Evolutionary conservation across 345 rosid species (phyloP).

Genomic region (Syzygium jambos): DNA sequence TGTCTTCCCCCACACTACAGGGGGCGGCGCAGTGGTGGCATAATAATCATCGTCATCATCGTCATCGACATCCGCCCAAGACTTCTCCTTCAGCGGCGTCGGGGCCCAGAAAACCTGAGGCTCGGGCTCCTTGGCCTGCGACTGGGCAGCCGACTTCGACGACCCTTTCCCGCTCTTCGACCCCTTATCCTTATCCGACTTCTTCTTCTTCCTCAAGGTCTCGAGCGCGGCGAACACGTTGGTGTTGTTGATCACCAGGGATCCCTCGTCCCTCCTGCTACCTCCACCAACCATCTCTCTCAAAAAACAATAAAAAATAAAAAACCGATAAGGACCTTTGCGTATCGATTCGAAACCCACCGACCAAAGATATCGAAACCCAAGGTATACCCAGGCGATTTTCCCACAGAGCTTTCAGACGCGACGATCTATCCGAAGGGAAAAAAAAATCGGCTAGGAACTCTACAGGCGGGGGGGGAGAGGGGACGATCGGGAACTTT

Average conservation of each 20-base stretch:
- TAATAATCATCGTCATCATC: slow-evolving; percentile 35
- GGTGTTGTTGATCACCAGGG: slow-evolving; percentile 25
- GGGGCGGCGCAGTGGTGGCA: slow-evolving; percentile 21
- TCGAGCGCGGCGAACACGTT: slow-evolving; percentile 33
- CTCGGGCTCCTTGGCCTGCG: slow-evolving; percentile 6
- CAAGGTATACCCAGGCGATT: neutral
- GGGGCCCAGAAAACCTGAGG: slow-evolving; percentile 31
- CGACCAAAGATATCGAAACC: neutral
- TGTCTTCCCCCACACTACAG: slow-evolving; percentile 15
- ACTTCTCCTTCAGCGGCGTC: slow-evolving; percentile 20
- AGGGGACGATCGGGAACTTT: neutral
- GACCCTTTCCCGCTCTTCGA: slow-evolving; percentile 6
- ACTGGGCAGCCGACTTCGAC: slow-evolving; percentile 3
- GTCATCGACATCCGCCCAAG: slow-evolving; percentile 38
- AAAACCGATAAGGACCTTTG: neutral
- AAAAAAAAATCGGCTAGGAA: neutral
- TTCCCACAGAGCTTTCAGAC: neutral
- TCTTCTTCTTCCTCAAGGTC: slow-evolving; percentile 30
- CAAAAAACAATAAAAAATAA: too few species aligned
- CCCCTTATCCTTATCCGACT: slow-evolving; percentile 18
- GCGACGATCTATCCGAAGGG: neutral
- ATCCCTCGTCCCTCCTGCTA: slow-evolving; percentile 25
- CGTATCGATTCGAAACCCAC: neutral
- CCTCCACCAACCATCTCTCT: slow-evolving; percentile 11
- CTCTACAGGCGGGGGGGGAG: neutral